A percentile compares a stretch with the other conserved stretches of the same genome.
Evolutionary conservation across 768 basidiomycete genomes (phyloP).

Genomic region (Bullera alba): DNA sequence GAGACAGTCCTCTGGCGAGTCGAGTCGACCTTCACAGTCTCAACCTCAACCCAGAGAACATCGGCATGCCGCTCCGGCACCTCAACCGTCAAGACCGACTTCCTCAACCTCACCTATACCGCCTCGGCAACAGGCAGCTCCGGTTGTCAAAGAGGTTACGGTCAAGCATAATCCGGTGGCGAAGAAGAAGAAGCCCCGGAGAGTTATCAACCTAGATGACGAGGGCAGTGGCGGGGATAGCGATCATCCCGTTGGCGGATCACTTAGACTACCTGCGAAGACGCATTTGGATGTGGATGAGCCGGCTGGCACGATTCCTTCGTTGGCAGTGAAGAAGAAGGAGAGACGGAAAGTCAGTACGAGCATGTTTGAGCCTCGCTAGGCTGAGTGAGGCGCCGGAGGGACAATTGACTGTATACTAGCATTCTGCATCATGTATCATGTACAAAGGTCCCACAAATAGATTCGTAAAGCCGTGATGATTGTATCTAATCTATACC

Average conservation of each 20-base stretch:
- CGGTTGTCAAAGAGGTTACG: neutral
- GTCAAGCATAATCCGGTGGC: neutral
- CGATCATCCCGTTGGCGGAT: neutral
- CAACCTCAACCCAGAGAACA: neutral
- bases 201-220: slow-evolving; percentile 33
- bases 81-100: neutral
- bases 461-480: no score
- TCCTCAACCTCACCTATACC: neutral
- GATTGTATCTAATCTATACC: no score
- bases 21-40: neutral
- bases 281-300: slow-evolving; percentile 1
- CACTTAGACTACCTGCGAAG: neutral
- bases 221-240: slow-evolving; percentile 2
- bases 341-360: slow-evolving; percentile 20
- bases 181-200: slow-evolving; percentile 10
- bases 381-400: no score
- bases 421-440: no score
- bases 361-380: slow-evolving; percentile 21
- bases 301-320: neutral
- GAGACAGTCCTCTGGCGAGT: neutral
- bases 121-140: neutral
- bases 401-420: no score
- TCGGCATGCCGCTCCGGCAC: neutral
- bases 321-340: slow-evolving; percentile 1
- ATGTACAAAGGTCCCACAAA: no score